Conservation (phyloP, 805 yeast species). For the Saturnispora hagleri region DNA sequence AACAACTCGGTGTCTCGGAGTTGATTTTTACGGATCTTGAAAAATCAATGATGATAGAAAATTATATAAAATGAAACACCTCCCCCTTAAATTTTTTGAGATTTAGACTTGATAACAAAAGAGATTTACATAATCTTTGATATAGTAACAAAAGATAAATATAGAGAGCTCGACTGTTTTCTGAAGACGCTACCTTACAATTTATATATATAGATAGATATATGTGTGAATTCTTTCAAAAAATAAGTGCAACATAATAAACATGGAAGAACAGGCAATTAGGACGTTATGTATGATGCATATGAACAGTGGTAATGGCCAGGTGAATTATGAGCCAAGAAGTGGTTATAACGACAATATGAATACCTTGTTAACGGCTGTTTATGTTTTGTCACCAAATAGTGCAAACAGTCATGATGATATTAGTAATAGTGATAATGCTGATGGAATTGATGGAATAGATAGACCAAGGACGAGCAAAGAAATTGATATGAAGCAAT, state of each 20-base stretch:
- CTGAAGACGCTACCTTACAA: neutral
- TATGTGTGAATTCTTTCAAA: neutral
- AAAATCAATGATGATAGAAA: neutral
- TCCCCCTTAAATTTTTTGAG: neutral
- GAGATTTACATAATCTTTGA: neutral
- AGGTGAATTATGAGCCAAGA: neutral
- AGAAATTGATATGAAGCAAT: neutral
- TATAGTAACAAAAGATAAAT: neutral
- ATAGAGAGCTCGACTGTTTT: neutral
- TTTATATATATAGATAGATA: too few relatives aligned
- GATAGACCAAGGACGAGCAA: neutral
- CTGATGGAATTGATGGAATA: neutral
- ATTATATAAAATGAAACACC: neutral
- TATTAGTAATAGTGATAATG: neutral
- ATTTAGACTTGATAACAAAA: neutral
- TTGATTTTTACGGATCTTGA: neutral
- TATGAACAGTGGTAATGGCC: constrained; percentile 7
- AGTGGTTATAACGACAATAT: neutral
- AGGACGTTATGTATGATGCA: constrained; percentile 22
- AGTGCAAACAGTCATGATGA: neutral
- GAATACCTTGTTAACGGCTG: neutral
- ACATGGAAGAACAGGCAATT: constrained; percentile 24
- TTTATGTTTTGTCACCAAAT: neutral
- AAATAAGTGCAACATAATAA: neutral
- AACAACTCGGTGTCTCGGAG: constrained; percentile 3